phyloP scores from a whole-genome alignment of 345 rosid genomes.

The Salix udensis region DNA sequence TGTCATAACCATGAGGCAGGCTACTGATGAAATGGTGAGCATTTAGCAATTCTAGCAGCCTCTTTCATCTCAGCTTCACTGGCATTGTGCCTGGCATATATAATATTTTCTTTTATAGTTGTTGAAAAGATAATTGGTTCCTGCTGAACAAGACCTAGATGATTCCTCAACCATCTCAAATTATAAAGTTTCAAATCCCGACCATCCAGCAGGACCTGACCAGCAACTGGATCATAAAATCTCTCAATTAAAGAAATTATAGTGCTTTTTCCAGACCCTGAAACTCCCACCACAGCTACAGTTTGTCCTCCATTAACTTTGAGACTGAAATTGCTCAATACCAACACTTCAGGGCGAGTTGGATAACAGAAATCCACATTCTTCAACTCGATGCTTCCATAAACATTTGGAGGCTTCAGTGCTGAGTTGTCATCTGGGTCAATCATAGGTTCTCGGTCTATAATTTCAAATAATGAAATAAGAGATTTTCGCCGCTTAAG shows the following conservation, averaged over 20 bases:
- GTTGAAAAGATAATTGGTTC: slow-evolving; percentile 97
- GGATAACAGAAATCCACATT: slow-evolving; percentile 97
- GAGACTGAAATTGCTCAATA: slow-evolving; percentile 94
- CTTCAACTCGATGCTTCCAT: slow-evolving; percentile 95
- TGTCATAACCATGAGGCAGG: slow-evolving; percentile 95
- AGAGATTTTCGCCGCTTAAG: slow-evolving; percentile 90
- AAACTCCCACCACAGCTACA: slow-evolving; percentile 96
- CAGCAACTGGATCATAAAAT: slow-evolving; percentile 96
- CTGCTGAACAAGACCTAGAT: slow-evolving; percentile 93
- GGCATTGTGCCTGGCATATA: slow-evolving; percentile 96
- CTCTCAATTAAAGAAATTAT: slow-evolving; percentile 92
- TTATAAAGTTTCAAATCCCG: slow-evolving; percentile 86
- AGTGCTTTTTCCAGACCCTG: slow-evolving; percentile 98
- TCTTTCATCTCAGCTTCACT: slow-evolving; percentile 98
- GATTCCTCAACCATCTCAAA: slow-evolving; percentile 91
- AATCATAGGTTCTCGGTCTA: slow-evolving; percentile 86
- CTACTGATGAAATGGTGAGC: slow-evolving; percentile 99
- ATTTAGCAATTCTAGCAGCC: slow-evolving; percentile 98
- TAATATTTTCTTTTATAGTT: slow-evolving; percentile 89
- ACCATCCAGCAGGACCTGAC: slow-evolving; percentile 90
- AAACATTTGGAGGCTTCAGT: slow-evolving; percentile 86
- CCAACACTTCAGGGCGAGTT: slow-evolving; percentile 78
- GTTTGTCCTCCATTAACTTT: slow-evolving; percentile 96
- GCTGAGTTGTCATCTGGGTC: slow-evolving; percentile 95
- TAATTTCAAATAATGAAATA: slow-evolving; percentile 90